A percentile compares a stretch with the other conserved stretches of the same genome.
These are phyloP conservation scores for Pholiota conissans DNA, from an alignment of 768 basidiomycete species.

Conservation along the genomic window DNA sequence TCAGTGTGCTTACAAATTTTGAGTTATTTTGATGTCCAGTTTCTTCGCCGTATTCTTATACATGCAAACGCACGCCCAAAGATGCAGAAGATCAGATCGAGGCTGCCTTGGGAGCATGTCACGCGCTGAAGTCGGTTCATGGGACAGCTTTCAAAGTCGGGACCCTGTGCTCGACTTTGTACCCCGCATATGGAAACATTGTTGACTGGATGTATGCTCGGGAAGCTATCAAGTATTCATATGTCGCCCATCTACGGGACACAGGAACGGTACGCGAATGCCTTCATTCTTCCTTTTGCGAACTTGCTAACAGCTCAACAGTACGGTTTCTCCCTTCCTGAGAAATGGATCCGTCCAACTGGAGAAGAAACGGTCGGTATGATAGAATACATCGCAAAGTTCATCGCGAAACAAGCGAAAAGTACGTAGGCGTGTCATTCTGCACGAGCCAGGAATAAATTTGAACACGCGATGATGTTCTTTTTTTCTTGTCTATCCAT, in stretches of 20 bases:
- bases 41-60: slow-evolving; percentile 77
- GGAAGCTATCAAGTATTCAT: slow-evolving; percentile 32
- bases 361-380: slow-evolving; percentile 75
- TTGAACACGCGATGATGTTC: neutral
- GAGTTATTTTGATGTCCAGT: slow-evolving; percentile 40
- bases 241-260: slow-evolving; percentile 33
- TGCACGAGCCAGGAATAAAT: neutral
- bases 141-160: slow-evolving; percentile 60
- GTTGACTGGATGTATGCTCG: slow-evolving; percentile 37
- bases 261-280: slow-evolving; percentile 34
- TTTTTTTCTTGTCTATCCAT: neutral
- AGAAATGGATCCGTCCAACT: slow-evolving; percentile 71
- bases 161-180: slow-evolving; percentile 29
- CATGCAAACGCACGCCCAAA: slow-evolving; percentile 59
- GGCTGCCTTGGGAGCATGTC: slow-evolving; percentile 64
- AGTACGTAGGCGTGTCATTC: slow-evolving; percentile 20
- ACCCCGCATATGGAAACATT: slow-evolving; percentile 35
- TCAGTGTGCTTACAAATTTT: neutral
- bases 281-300: neutral
- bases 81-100: slow-evolving; percentile 79
- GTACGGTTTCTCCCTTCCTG: slow-evolving; percentile 80
- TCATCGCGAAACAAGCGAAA: slow-evolving; percentile 49
- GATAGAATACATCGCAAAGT: slow-evolving; percentile 65
- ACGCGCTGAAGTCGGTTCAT: slow-evolving; percentile 53
- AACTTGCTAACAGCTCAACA: slow-evolving; percentile 23